Evolutionary conservation across 2,329 filamentous ascomycete genomes (phyloP).

Genomic region (Alternaria gansuensis): DNA sequence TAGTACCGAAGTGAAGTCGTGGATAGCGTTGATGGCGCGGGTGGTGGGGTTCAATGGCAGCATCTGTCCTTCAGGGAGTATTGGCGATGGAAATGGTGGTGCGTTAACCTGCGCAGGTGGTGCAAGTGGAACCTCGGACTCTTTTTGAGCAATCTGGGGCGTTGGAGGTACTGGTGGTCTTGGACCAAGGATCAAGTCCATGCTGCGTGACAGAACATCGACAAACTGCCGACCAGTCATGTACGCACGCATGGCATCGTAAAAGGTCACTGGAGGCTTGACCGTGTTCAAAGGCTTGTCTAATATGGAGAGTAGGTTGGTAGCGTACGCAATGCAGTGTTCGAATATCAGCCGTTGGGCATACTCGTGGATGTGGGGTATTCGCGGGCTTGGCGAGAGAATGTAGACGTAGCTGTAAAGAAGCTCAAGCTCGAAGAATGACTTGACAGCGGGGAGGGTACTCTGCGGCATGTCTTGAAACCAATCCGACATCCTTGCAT

Average conservation of each 20-base stretch:
- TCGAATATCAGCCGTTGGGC: conserved; percentile 85
- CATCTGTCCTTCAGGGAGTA: conserved; percentile 37
- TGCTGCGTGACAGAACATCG: conserved; percentile 64
- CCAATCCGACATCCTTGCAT: conserved; percentile 81
- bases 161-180: conserved; percentile 54
- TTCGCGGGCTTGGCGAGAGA: conserved; percentile 78
- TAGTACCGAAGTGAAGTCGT: conserved; percentile 58
- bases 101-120: conserved; percentile 39
- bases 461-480: conserved; percentile 75
- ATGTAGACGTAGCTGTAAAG: conserved; percentile 93
- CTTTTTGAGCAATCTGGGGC: conserved; percentile 34
- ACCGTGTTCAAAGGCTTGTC: conserved; percentile 61
- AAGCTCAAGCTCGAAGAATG: conserved; percentile 86
- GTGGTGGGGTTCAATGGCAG: conserved; percentile 46
- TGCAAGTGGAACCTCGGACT: conserved; percentile 51
- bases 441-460: conserved; percentile 71
- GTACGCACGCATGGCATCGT: conserved; percentile 85
- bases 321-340: conserved; percentile 82
- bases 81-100: conserved; percentile 48
- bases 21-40: conserved; percentile 58
- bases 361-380: conserved; percentile 77
- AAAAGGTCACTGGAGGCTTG: conserved; percentile 79
- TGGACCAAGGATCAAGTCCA: conserved; percentile 57
- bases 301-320: conserved; percentile 74
- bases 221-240: conserved; percentile 70